Evolutionary conservation across 768 basidiomycete genomes (phyloP), one percentile per base, ranked within the genome.

Genomic region (Omphalotus guepiniiformis): DNA sequence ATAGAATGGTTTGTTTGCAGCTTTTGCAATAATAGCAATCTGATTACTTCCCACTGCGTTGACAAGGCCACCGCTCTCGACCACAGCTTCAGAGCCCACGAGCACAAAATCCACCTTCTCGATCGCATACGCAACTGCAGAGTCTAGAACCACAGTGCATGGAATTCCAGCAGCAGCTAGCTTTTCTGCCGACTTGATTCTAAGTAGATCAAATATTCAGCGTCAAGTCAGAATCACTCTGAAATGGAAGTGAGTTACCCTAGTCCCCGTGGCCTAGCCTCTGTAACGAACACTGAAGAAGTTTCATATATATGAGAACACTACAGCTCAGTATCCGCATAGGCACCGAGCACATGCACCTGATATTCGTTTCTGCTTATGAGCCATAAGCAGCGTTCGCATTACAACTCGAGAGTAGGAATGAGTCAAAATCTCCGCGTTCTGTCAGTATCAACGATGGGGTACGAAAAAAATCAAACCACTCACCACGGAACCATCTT

Each of bases 1-100:
- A 68, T 97, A 98, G 64, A 98, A 93, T 3, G 96, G 95, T 64
- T 95, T 96, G 59, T 91, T 89, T 48, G 88, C 80, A 30, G 91
- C 87, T 64, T 92, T 91, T 44, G 96, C 95, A 47, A 97, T 90
- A 60, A 96, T 87, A 3, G 96, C 95, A 56, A 97, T 93, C 68
- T 96, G 93, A 66, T 91, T 93, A 58, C 93, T 93, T 34, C 95
- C 95, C 29, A 98, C 88, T 42, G 88, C 90, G 61, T 93, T 93
- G 56, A 94, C 82, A 51, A 92, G 70, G 3, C 93, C 91, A 36
- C 96, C 96, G 53, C 89, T 93, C 67, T 98, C 96, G 4, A 96
- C 95, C 22, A 99, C 94, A 6, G 94, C 96, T 70, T 99, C 96
- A 32, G 93, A 93, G 26, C 96, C 96, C 32, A 98, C 93, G 39